Base-by-base conservation (phyloP, 345 rosid genomes). In the Heritiera fomes region DNA sequence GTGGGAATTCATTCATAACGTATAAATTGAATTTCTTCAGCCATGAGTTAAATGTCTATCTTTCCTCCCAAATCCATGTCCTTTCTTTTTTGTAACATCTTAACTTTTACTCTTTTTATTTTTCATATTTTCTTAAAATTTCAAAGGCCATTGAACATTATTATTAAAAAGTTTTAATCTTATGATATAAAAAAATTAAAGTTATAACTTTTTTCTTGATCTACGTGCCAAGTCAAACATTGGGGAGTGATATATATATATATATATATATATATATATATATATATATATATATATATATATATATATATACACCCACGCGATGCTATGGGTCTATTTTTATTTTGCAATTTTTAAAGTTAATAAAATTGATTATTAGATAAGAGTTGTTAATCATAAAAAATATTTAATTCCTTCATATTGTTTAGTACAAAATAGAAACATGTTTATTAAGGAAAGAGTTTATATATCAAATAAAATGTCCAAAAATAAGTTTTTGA, bases 171-270 rank as follows among this genome's bases (percentile, higher is more conserved):
- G 58, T 15, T 23, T 47, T 69, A 69, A 69, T 69, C 73, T 9
- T 46, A 69, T 47, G 73, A 47, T 69, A 14, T 69, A 69, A 6
- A 46, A 69, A 69, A 17, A 18, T 8, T 67, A 8, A 67, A 67
- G 13, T 23, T 28, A 20, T 14, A 47, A 47, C 34, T 47, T 70
- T 70, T 70, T 70, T 47, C n/a, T 47, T 47, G 8, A 70, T 14
- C n/a, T 47, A 28, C 58, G 7, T 70, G 58, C 58, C 13, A 12
- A 23, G 20, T 47, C 18, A 70, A 70, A 70, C 34, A 12, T 14
- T 43, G 45, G 32, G 71, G 52, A 67, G 52, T 46, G 73, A 13
- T 47, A 23, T 45, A 28, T 67, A 28, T 10, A 20, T 67, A 34
- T 23, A 23, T 0, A 23, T 23, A 23, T 23, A 23, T 23, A 23